Conservation (phyloP, 345 rosid genomes). For the Citrus australasica region DNA sequence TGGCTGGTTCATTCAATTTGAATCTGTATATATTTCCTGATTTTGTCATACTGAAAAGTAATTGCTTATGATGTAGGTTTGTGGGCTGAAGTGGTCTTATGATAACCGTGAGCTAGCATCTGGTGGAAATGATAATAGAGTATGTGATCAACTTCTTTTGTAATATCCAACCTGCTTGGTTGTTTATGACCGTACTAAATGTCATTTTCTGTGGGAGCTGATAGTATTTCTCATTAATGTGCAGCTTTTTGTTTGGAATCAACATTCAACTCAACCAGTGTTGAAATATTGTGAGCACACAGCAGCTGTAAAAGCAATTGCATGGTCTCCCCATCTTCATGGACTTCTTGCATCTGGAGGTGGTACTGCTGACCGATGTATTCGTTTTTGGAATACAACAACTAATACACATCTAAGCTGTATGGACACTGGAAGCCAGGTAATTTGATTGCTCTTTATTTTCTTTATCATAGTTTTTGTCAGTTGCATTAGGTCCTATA, state of each 20-base stretch:
- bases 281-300: slow-evolving; percentile 89
- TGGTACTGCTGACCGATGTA: slow-evolving; percentile 95
- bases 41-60: slow-evolving; percentile 10
- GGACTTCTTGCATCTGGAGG: slow-evolving; percentile 99
- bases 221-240: slow-evolving; percentile 19
- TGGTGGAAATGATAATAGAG: slow-evolving; percentile 97
- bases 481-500: slow-evolving; percentile 2
- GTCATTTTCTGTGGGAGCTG: neutral
- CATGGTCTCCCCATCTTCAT: slow-evolving; percentile 98
- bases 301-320: slow-evolving; percentile 99
- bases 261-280: slow-evolving; percentile 88
- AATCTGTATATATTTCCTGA: neutral
- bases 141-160: slow-evolving; percentile 24
- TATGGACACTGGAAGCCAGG: slow-evolving; percentile 98
- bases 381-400: slow-evolving; percentile 98
- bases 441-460: slow-evolving; percentile 15
- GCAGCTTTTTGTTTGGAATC: slow-evolving; percentile 99
- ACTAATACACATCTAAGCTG: slow-evolving; percentile 84
- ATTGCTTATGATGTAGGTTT: slow-evolving; percentile 47
- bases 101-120: slow-evolving; percentile 98
- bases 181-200: neutral
- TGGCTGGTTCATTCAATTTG: neutral
- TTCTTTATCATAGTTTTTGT: neutral
- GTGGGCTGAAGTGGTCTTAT: slow-evolving; percentile 97
- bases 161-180: neutral